A percentile compares a stretch with the other conserved stretches of the same genome.
Evolutionary conservation across 257 asterid genomes (phyloP).

Genomic region (Rubia yunnanensis): DNA sequence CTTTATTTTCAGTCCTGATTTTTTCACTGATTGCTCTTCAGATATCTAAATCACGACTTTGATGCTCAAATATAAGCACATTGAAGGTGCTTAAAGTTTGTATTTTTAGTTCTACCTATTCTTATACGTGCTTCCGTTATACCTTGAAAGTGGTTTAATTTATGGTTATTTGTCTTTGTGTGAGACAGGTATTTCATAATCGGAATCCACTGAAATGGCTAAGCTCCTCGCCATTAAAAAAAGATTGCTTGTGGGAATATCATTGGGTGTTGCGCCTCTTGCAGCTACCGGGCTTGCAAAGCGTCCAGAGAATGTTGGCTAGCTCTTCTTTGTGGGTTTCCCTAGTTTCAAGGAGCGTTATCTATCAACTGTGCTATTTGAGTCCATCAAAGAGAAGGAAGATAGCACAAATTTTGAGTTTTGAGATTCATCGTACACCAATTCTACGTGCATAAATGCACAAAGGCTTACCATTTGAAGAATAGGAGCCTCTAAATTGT

Average conservation of each 20-base stretch:
- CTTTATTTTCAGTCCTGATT: no score
- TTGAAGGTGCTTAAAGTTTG: no score
- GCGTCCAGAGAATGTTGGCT: constrained; percentile 73
- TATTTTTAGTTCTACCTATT: no score
- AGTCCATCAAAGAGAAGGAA: constrained; percentile 61
- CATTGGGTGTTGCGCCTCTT: constrained; percentile 93
- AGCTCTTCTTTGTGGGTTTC: constrained; percentile 25
- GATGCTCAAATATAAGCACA: no score
- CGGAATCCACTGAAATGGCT: no score
- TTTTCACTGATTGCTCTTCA: no score
- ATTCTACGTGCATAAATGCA: background rate
- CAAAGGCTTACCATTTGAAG: background rate
- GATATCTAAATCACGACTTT: no score
- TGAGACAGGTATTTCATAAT: no score
- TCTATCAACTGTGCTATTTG: constrained; percentile 78
- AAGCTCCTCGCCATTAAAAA: no score
- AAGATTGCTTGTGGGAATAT: constrained; percentile 88
- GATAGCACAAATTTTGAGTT: constrained; percentile 65
- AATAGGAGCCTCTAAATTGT: background rate
- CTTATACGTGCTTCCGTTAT: no score
- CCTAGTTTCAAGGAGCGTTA: constrained; percentile 94
- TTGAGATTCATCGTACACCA: constrained; percentile 19
- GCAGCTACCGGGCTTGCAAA: constrained; percentile 71
- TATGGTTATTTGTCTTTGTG: no score
- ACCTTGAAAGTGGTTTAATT: no score